phyloP scores from a whole-genome alignment of 2,329 filamentous ascomycete species.

The Fusarium brevicatenulatum region DNA sequence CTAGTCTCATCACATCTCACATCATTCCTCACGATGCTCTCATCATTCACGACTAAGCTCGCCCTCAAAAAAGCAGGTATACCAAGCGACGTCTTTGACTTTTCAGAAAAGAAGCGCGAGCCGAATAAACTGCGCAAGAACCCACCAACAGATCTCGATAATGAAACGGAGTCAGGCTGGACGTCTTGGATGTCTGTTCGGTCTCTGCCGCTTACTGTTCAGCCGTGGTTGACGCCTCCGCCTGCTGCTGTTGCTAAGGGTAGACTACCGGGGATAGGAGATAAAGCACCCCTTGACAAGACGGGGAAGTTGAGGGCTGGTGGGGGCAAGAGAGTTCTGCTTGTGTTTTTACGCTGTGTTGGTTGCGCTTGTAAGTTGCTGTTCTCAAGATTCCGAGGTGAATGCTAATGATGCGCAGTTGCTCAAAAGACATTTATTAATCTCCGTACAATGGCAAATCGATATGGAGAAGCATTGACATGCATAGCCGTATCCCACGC shows the following conservation, averaged over 20 bases:
- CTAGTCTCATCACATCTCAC: not conserved
- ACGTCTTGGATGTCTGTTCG: conserved; percentile 61
- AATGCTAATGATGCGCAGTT: conserved; percentile 48
- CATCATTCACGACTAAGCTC: conserved; percentile 66
- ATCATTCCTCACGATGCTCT: conserved; percentile 57
- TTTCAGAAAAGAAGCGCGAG: conserved; percentile 43
- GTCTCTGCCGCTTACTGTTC: conserved; percentile 61
- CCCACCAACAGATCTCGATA: conserved; percentile 43
- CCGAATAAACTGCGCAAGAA: conserved; percentile 49
- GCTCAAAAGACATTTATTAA: conserved; percentile 67
- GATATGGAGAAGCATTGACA: conserved; percentile 58
- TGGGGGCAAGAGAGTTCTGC: conserved; percentile 56
- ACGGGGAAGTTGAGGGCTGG: conserved; percentile 57
- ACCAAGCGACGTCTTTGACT: conserved; percentile 60
- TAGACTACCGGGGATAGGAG: conserved; percentile 59
- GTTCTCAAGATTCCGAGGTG: fast-evolving
- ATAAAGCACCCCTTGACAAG: conserved; percentile 59
- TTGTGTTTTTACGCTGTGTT: conserved; percentile 65
- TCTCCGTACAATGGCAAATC: conserved; percentile 64
- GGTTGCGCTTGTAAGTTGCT: conserved; percentile 63
- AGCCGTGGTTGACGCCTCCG: conserved; percentile 63
- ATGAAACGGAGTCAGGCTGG: conserved; percentile 49
- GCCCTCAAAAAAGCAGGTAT: conserved; percentile 67
- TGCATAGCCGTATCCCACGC: conserved; percentile 71
- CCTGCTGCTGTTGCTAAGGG: conserved; percentile 60